Evolutionary conservation across 306 rosid genomes (phyloP).

Genomic region (Prinsepia uniflora): DNA sequence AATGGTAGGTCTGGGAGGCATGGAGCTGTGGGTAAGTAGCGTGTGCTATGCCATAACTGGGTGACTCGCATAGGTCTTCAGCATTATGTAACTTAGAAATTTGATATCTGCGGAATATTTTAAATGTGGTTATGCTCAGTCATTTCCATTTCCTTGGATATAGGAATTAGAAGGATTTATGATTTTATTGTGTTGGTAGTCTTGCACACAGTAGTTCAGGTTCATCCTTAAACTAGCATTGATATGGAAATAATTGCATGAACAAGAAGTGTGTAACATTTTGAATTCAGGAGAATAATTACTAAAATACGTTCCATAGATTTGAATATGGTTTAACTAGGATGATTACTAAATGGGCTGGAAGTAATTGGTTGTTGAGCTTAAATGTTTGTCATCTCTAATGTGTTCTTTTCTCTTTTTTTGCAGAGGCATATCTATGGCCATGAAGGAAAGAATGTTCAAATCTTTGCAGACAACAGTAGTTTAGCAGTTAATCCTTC

Average conservation of each 20-base stretch:
- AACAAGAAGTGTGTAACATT: background rate
- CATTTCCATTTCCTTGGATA: background rate
- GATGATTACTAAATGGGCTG: background rate
- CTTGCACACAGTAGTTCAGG: background rate
- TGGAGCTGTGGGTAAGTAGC: background rate
- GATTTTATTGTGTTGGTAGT: background rate
- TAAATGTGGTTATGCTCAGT: background rate
- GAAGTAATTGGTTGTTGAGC: slow-evolving; percentile 4
- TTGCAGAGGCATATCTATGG: slow-evolving; percentile 93
- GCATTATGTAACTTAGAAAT: background rate
- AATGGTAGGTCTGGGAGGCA: slow-evolving; percentile 1
- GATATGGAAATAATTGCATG: background rate
- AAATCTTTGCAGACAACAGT: slow-evolving; percentile 76
- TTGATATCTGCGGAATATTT: background rate
- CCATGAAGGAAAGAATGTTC: slow-evolving; percentile 68
- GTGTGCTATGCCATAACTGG: background rate
- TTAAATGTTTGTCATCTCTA: slow-evolving; percentile 11
- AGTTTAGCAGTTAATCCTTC: slow-evolving; percentile 92
- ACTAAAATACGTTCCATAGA: background rate
- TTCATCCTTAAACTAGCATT: background rate
- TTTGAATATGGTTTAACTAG: background rate
- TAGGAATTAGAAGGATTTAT: background rate
- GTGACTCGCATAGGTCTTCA: background rate
- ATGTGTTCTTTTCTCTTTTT: slow-evolving; percentile 21
- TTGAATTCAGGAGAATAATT: background rate